Evolutionary conservation across 1,284 basidiomycete genomes (phyloP).

Genomic region (Apiotrichum veenhuisii): DNA sequence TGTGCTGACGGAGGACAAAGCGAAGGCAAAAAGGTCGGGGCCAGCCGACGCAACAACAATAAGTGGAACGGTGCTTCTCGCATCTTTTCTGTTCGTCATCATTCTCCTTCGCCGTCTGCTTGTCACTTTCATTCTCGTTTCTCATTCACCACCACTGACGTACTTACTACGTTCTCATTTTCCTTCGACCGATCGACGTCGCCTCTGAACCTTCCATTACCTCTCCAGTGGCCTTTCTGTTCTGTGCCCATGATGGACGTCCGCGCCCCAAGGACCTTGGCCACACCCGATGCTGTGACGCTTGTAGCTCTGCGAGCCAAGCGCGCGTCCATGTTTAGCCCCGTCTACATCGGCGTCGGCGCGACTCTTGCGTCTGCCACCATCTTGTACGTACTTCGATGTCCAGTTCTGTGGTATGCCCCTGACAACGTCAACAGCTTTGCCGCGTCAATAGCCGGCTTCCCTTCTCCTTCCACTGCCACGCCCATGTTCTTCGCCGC

Average conservation of each 20-base stretch:
- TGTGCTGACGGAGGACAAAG: too few species aligned
- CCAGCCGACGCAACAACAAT: too few species aligned
- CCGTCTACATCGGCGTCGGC: neutral
- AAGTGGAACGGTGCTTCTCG: too few species aligned
- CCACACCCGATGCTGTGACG: neutral
- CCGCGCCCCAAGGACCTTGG: neutral
- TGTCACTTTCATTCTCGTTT: too few species aligned
- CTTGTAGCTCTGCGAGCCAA: neutral
- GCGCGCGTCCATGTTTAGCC: neutral
- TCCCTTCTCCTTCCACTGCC: too few species aligned
- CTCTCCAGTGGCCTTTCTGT: neutral
- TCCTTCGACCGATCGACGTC: neutral
- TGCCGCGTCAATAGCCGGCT: too few species aligned
- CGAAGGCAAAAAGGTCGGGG: too few species aligned
- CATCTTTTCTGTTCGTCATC: too few species aligned
- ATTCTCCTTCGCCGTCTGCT: too few species aligned
- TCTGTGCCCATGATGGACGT: neutral
- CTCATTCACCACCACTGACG: too few species aligned
- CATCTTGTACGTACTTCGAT: neutral
- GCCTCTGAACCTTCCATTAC: neutral
- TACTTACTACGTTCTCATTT: neutral
- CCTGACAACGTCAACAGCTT: too few species aligned
- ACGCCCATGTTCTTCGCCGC: too few species aligned
- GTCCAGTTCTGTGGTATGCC: neutral
- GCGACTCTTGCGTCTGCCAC: neutral